Conservation (phyloP, 148 eudicot genomes). For the Salicornia ramosissima region DNA sequence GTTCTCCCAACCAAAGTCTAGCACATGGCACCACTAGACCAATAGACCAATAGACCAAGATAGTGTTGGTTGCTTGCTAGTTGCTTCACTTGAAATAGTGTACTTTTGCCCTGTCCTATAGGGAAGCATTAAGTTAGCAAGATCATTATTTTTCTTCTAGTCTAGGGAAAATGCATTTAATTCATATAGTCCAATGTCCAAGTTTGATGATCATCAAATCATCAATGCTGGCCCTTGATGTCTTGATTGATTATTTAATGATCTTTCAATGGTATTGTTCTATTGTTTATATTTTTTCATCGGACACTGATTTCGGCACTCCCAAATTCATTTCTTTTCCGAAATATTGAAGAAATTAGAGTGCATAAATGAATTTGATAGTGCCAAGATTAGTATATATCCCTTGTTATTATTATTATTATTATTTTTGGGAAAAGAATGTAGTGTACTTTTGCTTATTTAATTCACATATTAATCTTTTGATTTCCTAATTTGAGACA, state of each 20-base stretch:
- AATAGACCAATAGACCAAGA: too few relatives aligned
- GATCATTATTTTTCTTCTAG: background rate
- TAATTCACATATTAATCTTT: constrained; percentile 3
- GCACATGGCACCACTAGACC: too few relatives aligned
- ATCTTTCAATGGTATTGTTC: background rate
- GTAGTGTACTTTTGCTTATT: constrained; percentile 1
- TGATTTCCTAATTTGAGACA: constrained; percentile 1
- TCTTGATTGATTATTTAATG: constrained; percentile 10
- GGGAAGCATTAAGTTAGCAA: background rate
- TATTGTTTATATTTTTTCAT: background rate
- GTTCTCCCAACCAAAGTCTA: too few relatives aligned
- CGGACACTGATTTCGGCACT: too few relatives aligned
- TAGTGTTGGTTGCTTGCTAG: constrained; percentile 10
- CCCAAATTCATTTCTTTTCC: too few relatives aligned
- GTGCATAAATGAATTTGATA: too few relatives aligned
- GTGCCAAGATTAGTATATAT: too few relatives aligned
- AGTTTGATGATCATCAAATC: background rate
- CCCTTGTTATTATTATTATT: too few relatives aligned
- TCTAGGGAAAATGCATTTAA: background rate
- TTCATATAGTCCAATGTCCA: background rate
- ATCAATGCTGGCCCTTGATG: constrained; percentile 13
- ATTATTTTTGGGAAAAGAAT: too few relatives aligned
- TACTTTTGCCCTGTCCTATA: background rate
- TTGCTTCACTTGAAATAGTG: background rate
- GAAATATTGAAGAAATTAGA: too few relatives aligned